Evolutionary conservation across 192 early-diverging fungal genomes (phyloP).

Genomic region (Lunasporangiospora selenospora): DNA sequence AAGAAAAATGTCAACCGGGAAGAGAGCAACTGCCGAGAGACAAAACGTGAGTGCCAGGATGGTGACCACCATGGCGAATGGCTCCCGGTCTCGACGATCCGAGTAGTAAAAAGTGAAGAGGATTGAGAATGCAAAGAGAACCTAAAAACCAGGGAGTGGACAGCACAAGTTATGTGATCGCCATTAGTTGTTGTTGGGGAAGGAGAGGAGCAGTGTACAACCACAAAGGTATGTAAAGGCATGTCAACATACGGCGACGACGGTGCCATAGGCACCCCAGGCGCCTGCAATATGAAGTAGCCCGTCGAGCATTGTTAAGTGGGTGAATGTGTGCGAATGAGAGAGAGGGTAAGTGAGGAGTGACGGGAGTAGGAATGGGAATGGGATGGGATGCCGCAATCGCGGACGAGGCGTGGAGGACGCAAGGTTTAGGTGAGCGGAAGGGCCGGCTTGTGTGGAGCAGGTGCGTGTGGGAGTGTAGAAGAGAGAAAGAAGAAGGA

Average conservation of each 20-base stretch:
- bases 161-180: too few species aligned
- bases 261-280: conserved; percentile 56
- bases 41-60: conserved; percentile 54
- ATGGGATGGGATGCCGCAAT: too few species aligned
- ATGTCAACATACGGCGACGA: conserved; percentile 42
- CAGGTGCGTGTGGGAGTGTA: too few species aligned
- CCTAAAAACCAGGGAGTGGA: conserved; percentile 18
- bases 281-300: conserved; percentile 46
- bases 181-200: too few species aligned
- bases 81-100: conserved; percentile 54
- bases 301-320: conserved; percentile 8
- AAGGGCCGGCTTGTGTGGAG: too few species aligned
- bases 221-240: too few species aligned
- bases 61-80: conserved; percentile 58
- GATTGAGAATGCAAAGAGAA: conserved; percentile 53
- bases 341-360: background rate
- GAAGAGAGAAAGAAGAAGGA: background rate
- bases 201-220: too few species aligned
- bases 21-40: conserved; percentile 55
- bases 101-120: conserved; percentile 61
- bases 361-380: background rate
- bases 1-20: conserved; percentile 65
- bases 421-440: too few species aligned
- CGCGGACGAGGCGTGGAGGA: too few species aligned
- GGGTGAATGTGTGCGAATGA: background rate